Evolutionary conservation across 768 basidiomycete species (phyloP).

Genomic region (Gymnopilus junonius): DNA sequence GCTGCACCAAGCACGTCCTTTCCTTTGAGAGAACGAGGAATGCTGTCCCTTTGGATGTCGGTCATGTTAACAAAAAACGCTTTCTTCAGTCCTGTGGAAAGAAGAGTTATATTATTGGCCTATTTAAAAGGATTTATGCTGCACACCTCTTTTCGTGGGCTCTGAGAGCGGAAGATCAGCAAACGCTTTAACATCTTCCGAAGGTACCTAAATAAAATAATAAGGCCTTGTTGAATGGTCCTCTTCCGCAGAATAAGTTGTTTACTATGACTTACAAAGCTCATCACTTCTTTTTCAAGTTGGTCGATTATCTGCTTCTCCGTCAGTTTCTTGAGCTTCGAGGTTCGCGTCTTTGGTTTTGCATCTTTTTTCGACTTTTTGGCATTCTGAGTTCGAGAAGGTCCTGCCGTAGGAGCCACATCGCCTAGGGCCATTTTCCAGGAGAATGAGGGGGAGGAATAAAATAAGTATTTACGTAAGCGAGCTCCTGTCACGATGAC

Average conservation of each 20-base stretch:
- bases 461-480: background rate
- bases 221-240: background rate
- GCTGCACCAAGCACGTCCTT: constrained; percentile 97
- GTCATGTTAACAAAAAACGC: constrained; percentile 89
- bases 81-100: constrained; percentile 74
- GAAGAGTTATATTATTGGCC: background rate
- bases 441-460: background rate
- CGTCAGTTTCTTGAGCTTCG: constrained; percentile 45
- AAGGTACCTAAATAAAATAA: constrained; percentile 46
- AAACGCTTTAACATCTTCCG: constrained; percentile 60
- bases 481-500: background rate
- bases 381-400: constrained; percentile 21
- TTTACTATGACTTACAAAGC: constrained; percentile 45
- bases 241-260: background rate
- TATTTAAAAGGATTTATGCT: background rate
- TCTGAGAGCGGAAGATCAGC: constrained; percentile 79
- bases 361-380: constrained; percentile 23
- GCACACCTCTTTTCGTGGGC: constrained; percentile 70
- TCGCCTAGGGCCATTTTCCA: constrained; percentile 7
- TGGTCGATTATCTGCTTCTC: constrained; percentile 56
- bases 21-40: constrained; percentile 90
- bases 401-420: constrained; percentile 16
- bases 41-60: constrained; percentile 88
- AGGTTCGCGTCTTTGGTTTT: constrained; percentile 22
- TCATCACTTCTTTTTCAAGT: constrained; percentile 51